These are phyloP conservation scores for Ustilago curta DNA, from an alignment of 1,284 basidiomycete genomes.

Conservation along the genomic window DNA sequence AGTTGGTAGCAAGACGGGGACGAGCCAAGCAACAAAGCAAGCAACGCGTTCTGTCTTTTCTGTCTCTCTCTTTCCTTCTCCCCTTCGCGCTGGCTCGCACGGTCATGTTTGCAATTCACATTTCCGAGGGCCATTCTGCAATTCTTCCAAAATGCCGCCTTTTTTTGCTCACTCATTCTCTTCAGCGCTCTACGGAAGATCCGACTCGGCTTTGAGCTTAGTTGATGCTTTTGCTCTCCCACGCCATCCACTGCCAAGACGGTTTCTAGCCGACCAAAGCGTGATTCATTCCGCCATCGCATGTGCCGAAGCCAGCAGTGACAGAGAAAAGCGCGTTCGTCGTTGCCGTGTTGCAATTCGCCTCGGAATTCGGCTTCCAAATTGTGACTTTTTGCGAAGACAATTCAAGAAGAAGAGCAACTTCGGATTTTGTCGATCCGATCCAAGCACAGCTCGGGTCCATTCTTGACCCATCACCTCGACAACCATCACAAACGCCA, in stretches of 20 bases:
- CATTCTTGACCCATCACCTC: neutral
- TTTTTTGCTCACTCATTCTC: too few species aligned
- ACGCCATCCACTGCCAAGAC: too few species aligned
- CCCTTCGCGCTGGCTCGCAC: slow-evolving; percentile 6
- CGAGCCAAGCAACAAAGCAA: too few species aligned
- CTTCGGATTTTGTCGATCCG: neutral
- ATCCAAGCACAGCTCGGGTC: neutral
- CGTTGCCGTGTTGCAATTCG: neutral
- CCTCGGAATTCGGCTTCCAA: too few species aligned
- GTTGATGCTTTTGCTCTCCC: too few species aligned
- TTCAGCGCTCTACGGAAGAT: too few species aligned
- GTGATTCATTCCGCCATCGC: neutral
- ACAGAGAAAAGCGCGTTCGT: neutral
- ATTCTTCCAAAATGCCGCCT: neutral
- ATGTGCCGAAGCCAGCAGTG: neutral
- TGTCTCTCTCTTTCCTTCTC: neutral
- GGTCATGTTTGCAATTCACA: slow-evolving; percentile 5
- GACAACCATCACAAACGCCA: neutral
- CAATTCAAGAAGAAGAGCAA: too few species aligned
- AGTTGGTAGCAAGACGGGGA: neutral
- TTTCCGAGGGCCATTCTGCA: neutral
- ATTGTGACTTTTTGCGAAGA: too few species aligned
- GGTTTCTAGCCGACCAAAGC: too few species aligned
- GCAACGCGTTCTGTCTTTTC: slow-evolving; percentile 6
- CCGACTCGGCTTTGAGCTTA: too few species aligned